Base-by-base conservation (phyloP, 805 yeast genomes). In the Sporopachydermia quercuum region DNA sequence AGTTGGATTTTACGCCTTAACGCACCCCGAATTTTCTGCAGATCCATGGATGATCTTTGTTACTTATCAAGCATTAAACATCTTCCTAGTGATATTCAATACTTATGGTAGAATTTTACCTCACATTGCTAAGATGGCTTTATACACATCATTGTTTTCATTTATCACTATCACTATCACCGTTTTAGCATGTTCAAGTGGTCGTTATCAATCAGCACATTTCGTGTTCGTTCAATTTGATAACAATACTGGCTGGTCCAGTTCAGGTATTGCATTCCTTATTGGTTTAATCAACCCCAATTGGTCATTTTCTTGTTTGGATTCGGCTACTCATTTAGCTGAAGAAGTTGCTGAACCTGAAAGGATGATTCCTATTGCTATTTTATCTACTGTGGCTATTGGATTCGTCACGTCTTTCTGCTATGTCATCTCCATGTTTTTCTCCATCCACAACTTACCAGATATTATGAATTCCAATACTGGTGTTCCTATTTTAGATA, bases 231-330 rank as follows among this genome's bases (percentile, higher is more conserved):
- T 53, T 5, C 60, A 64, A 15, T 74, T 72, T 42, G 53, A 61
- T 18, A 73, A 73, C 49, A 65, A 59, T 17, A 74, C 78, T 2
- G 78, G 78, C 34, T 72, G 78, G 78, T 46, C 60, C 3, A 57
- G 68, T 1, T 47, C 70, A 3, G 78, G 68, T 34, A 62, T 72
- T 49, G 77, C 78, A 0, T 74, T 73, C 51, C 64, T 74, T 41
- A 71, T 72, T 8, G 78, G 79, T 17, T 55, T 74, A 39, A 67
- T 74, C 43, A 73, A 72, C 49, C 78, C 78, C 3, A 66, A 70
- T 43, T 74, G 78, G 78, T 67, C 76, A 4, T 73, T 71, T 58
- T 64, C 70, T 33, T 73, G 80, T 47, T 59, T 73, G 39, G 80
- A 74, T 49, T 70, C 73, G 44, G 78, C 78, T 4, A 70, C 78